Evolutionary conservation across 2,329 filamentous ascomycete species (phyloP).

Genomic region (Diaporthe vexans): DNA sequence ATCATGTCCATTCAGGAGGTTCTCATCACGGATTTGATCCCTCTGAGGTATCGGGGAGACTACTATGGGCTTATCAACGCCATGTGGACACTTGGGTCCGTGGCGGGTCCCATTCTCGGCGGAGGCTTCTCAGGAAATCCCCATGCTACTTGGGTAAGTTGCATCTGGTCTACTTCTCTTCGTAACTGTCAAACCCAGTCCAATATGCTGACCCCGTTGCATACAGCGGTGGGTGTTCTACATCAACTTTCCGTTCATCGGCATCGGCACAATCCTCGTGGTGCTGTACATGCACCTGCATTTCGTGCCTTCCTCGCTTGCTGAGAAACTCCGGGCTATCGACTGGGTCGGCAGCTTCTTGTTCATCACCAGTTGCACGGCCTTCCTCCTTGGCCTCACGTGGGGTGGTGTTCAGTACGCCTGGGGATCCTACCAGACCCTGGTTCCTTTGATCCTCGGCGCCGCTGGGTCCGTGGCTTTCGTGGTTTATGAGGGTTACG

Average conservation of each 20-base stretch:
- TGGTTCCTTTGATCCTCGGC: conserved; percentile 4
- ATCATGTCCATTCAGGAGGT: conserved; percentile 9
- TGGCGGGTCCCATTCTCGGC: background rate
- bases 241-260: background rate
- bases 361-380: background rate
- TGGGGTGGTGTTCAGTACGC: conserved; percentile 10
- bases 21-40: conserved; percentile 1
- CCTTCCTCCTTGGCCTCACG: background rate
- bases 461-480: background rate
- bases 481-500: background rate
- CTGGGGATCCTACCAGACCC: background rate
- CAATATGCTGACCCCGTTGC: background rate
- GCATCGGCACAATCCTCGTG: background rate
- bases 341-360: conserved; percentile 2
- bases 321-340: background rate
- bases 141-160: background rate
- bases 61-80: conserved; percentile 3
- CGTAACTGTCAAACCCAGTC: too few relatives aligned
- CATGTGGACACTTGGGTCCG: background rate
- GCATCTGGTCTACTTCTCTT: too few relatives aligned
- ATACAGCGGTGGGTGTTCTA: background rate
- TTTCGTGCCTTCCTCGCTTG: background rate
- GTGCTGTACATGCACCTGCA: background rate
- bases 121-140: background rate
- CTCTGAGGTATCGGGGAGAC: background rate